phyloP scores from a whole-genome alignment of 257 asterid species.

The Sherardia arvensis region DNA sequence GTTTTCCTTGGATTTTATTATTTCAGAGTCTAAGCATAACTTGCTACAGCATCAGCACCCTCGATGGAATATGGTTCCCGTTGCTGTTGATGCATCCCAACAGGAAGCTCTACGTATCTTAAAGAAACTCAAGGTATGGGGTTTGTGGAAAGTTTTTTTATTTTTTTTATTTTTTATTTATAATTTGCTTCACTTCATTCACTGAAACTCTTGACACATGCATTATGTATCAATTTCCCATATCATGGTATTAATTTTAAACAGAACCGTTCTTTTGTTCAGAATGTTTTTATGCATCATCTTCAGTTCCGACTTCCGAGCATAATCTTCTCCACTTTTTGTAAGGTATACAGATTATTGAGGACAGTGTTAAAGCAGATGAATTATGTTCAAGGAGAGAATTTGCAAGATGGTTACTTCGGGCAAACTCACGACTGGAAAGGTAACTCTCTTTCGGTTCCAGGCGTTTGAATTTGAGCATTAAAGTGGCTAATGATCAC shows the following conservation, averaged over 20 bases:
- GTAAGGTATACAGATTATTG: conserved; percentile 65
- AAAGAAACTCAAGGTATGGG: conserved; percentile 73
- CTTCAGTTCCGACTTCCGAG: conserved; percentile 22
- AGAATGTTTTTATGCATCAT: neutral
- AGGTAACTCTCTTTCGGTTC: conserved; percentile 29
- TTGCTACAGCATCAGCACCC: conserved; percentile 24
- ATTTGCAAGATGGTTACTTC: conserved; percentile 81
- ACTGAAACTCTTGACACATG: neutral
- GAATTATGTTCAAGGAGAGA: conserved; percentile 87
- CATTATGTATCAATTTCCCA: neutral
- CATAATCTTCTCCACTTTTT: conserved; percentile 21
- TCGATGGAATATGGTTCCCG: conserved; percentile 46
- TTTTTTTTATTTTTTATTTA: too few relatives aligned
- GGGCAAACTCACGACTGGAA: conserved; percentile 55
- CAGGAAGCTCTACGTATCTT: conserved; percentile 60
- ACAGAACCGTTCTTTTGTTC: neutral
- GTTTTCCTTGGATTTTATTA: conserved; percentile 9
- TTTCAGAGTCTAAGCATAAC: conserved; percentile 22
- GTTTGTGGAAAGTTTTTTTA: neutral
- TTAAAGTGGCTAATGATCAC: neutral
- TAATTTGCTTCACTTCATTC: neutral
- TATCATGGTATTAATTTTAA: neutral
- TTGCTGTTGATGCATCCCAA: conserved; percentile 68
- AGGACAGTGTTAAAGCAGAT: conserved; percentile 60
- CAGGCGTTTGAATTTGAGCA: neutral